Conservation (phyloP, 164 flowering plant species). For the Pachysandra terminalis region DNA sequence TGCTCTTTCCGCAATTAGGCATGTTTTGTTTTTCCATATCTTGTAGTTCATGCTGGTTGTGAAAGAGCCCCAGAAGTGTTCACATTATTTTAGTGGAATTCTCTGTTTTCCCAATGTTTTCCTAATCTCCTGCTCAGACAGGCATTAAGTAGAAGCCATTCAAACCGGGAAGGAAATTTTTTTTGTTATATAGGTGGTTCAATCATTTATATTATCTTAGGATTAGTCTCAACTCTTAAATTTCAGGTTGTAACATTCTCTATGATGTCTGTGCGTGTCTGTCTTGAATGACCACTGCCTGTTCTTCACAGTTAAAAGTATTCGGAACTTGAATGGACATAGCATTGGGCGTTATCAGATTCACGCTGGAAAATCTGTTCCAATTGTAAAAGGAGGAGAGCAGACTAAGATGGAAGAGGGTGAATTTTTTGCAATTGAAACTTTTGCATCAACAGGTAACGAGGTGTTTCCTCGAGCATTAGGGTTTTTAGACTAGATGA, state of each 20-base stretch:
- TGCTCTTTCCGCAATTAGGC: too few species aligned
- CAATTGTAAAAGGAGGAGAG: constrained; percentile 98
- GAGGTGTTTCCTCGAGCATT: not conserved
- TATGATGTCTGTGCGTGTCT: not conserved
- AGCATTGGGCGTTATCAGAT: constrained; percentile 95
- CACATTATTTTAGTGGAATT: too few species aligned
- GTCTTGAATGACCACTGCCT: not conserved
- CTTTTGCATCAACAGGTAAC: constrained; percentile 93
- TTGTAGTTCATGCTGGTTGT: too few species aligned
- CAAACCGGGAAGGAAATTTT: not conserved
- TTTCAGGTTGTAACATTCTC: not conserved
- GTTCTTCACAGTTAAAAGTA: constrained; percentile 77
- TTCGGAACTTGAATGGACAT: constrained; percentile 95
- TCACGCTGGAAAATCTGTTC: constrained; percentile 98
- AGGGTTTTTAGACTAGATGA: not conserved
- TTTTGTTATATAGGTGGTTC: not conserved
- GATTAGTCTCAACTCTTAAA: not conserved
- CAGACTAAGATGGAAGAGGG: constrained; percentile 99
- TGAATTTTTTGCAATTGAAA: constrained; percentile 96
- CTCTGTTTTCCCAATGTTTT: too few species aligned
- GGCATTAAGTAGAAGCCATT: not conserved
- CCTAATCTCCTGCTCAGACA: not conserved
- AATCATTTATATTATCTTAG: not conserved
- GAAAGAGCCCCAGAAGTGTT: too few species aligned
- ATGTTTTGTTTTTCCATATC: too few species aligned